phyloP scores from a whole-genome alignment of 257 asterid genomes.

The Verbena officinalis region DNA sequence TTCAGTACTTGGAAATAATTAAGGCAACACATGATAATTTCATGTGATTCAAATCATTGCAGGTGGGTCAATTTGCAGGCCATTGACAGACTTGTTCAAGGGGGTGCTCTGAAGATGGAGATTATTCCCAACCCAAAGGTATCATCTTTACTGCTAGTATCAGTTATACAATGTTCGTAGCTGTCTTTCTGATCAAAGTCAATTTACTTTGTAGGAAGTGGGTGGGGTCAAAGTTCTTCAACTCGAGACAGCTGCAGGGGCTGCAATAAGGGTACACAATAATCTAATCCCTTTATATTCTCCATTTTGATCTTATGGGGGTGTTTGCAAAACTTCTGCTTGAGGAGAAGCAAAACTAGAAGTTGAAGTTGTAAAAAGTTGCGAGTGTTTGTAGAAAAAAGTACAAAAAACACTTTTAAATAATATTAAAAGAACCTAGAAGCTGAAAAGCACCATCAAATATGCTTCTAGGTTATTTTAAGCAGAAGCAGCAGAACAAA shows the following conservation, averaged over 20 bases:
- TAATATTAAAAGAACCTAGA: too few species aligned
- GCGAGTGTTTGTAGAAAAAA: too few species aligned
- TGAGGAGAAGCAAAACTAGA: too few species aligned
- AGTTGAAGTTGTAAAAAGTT: too few species aligned
- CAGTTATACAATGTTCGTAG: not conserved
- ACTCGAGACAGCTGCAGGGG: constrained; percentile 99
- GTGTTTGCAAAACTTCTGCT: too few species aligned
- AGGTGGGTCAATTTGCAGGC: constrained; percentile 97
- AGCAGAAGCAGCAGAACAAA: too few species aligned
- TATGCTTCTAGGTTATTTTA: too few species aligned
- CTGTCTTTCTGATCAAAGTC: constrained; percentile 18
- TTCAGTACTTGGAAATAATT: constrained; percentile 7
- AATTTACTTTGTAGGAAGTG: constrained; percentile 66
- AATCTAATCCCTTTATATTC: constrained; percentile 7
- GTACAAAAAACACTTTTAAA: too few species aligned
- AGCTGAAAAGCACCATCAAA: too few species aligned
- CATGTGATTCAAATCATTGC: constrained; percentile 31
- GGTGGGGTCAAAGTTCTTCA: constrained; percentile 95
- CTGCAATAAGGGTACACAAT: constrained; percentile 82
- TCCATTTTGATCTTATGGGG: not conserved
- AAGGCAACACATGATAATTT: constrained; percentile 11
- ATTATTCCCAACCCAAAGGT: constrained; percentile 99
- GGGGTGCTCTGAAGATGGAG: constrained; percentile 88
- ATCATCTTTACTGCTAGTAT: constrained; percentile 21
- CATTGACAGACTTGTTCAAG: constrained; percentile 79